Conservation (phyloP, 1,284 basidiomycete species). For the Blastosporella zonata region DNA sequence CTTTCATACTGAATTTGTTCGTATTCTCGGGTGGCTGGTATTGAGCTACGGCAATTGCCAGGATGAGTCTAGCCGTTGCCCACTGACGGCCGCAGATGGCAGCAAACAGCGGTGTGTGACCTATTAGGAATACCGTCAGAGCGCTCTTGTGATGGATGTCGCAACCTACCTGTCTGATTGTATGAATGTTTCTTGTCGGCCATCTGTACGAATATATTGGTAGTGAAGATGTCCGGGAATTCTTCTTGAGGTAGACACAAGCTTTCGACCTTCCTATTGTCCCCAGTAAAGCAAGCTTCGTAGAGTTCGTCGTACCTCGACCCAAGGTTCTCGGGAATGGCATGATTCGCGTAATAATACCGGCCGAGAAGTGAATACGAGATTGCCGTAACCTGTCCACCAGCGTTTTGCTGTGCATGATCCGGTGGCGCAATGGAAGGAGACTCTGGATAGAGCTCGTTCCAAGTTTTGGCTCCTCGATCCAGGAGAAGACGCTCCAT, state of each 20-base stretch:
- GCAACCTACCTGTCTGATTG: constrained; percentile 18
- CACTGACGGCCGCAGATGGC: constrained; percentile 47
- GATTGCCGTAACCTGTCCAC: not conserved
- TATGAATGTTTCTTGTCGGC: constrained; percentile 18
- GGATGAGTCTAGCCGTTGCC: constrained; percentile 50
- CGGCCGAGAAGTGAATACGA: not conserved
- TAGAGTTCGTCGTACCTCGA: constrained; percentile 47
- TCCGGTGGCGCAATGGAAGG: not conserved
- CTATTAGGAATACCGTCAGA: constrained; percentile 14
- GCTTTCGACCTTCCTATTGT: constrained; percentile 45
- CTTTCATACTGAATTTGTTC: constrained; percentile 30
- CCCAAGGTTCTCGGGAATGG: constrained; percentile 30
- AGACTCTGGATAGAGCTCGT: constrained; percentile 35
- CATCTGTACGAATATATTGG: constrained; percentile 39
- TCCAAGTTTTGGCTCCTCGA: constrained; percentile 44
- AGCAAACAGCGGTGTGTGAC: constrained; percentile 44
- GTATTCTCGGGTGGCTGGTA: constrained; percentile 39
- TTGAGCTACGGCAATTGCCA: constrained; percentile 52
- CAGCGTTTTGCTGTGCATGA: not conserved
- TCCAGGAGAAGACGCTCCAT: constrained; percentile 34
- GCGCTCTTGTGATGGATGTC: not conserved
- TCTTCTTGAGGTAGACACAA: constrained; percentile 46
- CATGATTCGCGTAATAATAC: not conserved
- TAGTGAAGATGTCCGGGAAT: constrained; percentile 14
- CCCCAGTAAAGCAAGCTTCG: constrained; percentile 49